phyloP scores from a whole-genome alignment of 441 rosid genomes.

The Gossypium schwendimanii region DNA sequence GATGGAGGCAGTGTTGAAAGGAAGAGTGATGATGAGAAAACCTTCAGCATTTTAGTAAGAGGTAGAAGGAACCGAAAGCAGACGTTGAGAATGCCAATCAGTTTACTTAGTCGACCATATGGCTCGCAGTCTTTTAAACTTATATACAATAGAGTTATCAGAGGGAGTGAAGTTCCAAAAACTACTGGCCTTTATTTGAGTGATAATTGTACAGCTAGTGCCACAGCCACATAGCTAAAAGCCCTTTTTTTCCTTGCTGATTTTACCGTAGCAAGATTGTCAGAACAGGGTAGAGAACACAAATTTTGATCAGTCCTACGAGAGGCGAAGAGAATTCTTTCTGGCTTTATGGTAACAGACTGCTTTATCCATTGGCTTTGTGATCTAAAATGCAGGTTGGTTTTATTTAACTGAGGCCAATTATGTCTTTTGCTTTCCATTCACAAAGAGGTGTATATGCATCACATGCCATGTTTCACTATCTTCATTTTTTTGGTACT shows the following conservation, averaged over 20 bases:
- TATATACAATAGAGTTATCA: conserved; percentile 66
- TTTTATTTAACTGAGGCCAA: conserved; percentile 13
- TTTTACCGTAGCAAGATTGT: conserved; percentile 15
- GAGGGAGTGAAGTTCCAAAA: conserved; percentile 73
- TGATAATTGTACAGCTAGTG: conserved; percentile 37
- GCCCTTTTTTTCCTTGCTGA: conserved; percentile 9
- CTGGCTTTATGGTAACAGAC: conserved; percentile 15
- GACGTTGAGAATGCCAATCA: conserved; percentile 86
- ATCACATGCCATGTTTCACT: not conserved
- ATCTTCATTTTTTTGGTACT: not conserved
- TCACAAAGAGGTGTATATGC: not conserved
- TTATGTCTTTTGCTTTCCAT: not conserved
- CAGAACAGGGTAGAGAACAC: conserved; percentile 14
- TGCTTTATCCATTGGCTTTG: conserved; percentile 12
- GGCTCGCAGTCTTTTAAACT: conserved; percentile 87
- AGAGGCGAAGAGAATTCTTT: conserved; percentile 13
- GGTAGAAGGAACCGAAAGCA: conserved; percentile 90
- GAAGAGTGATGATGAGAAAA: conserved; percentile 57
- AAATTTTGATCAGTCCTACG: conserved; percentile 7
- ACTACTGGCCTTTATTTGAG: conserved; percentile 30
- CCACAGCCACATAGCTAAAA: conserved; percentile 25
- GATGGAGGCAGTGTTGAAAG: conserved; percentile 32
- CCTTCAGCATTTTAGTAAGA: conserved; percentile 82
- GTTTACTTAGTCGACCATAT: conserved; percentile 84
- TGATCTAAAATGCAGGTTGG: conserved; percentile 31